Conservation (phyloP, 257 asterid genomes). For the Vinca minor region DNA sequence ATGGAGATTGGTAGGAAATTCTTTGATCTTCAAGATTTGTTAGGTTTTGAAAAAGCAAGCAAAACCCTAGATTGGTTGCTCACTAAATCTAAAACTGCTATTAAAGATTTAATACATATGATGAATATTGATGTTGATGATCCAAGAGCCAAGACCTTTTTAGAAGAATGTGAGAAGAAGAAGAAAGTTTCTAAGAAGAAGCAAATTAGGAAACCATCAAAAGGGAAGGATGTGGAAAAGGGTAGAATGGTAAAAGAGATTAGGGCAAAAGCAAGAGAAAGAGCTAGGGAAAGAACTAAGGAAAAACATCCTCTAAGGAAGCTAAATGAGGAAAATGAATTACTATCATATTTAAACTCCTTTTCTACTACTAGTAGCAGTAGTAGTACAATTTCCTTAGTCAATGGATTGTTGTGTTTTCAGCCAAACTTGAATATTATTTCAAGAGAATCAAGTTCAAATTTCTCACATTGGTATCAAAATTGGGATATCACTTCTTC, state of each 20-base stretch:
- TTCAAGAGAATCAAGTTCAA: slow-evolving; percentile 11
- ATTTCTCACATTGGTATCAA: slow-evolving; percentile 6
- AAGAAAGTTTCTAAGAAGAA: slow-evolving; percentile 15
- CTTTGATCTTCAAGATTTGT: slow-evolving; percentile 78
- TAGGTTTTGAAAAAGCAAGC: slow-evolving; percentile 80
- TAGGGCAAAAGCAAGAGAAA: slow-evolving; percentile 82
- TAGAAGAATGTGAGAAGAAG: slow-evolving; percentile 8
- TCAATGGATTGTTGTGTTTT: slow-evolving; percentile 18
- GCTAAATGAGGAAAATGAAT: slow-evolving; percentile 21
- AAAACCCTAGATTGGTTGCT: slow-evolving; percentile 88
- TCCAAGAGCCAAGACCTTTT: slow-evolving; percentile 11
- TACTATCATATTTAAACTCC: slow-evolving; percentile 15
- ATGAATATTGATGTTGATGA: slow-evolving; percentile 1
- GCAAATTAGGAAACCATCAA: background rate
- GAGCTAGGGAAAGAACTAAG: slow-evolving; percentile 87
- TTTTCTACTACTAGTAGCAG: no score
- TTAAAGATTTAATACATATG: slow-evolving; percentile 39
- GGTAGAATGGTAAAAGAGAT: slow-evolving; percentile 36
- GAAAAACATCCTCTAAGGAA: slow-evolving; percentile 43
- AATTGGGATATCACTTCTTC: no score
- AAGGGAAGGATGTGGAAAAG: background rate
- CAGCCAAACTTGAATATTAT: slow-evolving; percentile 25
- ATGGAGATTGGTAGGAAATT: slow-evolving; percentile 71
- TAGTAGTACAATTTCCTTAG: no score
- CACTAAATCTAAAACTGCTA: slow-evolving; percentile 56